Conservation (phyloP, 495 filamentous ascomycete species). For the Daldinia vernicosa region DNA sequence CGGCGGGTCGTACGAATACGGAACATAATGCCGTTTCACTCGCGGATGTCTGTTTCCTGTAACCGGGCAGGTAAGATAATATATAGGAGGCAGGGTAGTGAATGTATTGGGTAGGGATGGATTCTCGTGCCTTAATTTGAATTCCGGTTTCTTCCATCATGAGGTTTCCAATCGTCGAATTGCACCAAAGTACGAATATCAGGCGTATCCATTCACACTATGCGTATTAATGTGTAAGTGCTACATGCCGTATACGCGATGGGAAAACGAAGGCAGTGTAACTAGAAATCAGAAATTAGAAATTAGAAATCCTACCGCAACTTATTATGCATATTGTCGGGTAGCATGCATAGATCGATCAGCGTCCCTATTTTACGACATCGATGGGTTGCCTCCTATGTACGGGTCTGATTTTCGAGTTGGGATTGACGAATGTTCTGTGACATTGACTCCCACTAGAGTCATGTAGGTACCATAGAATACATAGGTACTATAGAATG, state of each 20-base stretch:
- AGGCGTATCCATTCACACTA: conserved; percentile 5
- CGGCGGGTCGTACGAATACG: conserved; percentile 15
- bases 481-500: neutral
- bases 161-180: conserved; percentile 33
- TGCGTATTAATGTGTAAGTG: neutral
- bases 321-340: conserved; percentile 30
- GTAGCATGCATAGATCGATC: conserved; percentile 36
- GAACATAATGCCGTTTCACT: conserved; percentile 21
- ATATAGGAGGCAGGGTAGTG: conserved; percentile 13
- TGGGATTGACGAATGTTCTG: conserved; percentile 10
- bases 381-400: conserved; percentile 9
- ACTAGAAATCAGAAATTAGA: conserved; percentile 27
- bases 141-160: conserved; percentile 36
- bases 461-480: neutral
- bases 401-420: conserved; percentile 21
- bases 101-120: conserved; percentile 29
- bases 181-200: conserved; percentile 26
- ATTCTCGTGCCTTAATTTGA: conserved; percentile 30
- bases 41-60: conserved; percentile 15
- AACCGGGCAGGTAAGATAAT: conserved; percentile 30
- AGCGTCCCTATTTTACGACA: conserved; percentile 20
- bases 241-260: conserved; percentile 21
- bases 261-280: conserved; percentile 28
- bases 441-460: conserved; percentile 1
- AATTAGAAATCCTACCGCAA: conserved; percentile 29